Conservation (phyloP, 139 green algal genomes). For the Chlamydomonas sphaeroides region DNA sequence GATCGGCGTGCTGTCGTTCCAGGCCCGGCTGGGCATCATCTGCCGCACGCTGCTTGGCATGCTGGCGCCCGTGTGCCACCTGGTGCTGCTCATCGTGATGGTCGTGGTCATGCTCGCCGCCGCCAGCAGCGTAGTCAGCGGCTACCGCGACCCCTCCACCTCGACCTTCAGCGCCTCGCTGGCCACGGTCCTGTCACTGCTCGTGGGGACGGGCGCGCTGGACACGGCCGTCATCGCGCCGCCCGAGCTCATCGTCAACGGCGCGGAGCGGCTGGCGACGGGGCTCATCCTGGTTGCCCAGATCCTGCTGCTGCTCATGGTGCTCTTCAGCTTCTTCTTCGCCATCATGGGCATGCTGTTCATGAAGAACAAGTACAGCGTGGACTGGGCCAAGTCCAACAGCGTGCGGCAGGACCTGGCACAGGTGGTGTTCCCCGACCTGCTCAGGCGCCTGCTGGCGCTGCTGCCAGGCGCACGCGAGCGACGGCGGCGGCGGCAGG, state of each 20-base stretch:
- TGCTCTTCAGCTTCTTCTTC: conserved; percentile 55
- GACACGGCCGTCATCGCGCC: not conserved
- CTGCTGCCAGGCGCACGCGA: not conserved
- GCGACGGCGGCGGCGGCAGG: not conserved
- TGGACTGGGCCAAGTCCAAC: not conserved
- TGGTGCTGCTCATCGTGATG: conserved; percentile 38
- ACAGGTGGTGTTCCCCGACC: conserved; percentile 7
- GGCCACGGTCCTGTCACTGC: not conserved
- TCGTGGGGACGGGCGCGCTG: conserved; percentile 36
- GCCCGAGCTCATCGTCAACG: not conserved
- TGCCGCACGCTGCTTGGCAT: conserved; percentile 37
- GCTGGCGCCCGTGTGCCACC: conserved; percentile 27
- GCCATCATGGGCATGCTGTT: conserved; percentile 26
- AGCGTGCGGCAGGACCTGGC: conserved; percentile 32
- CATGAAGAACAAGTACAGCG: conserved; percentile 26
- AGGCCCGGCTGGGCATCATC: conserved; percentile 57
- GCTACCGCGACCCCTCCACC: not conserved
- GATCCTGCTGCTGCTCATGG: conserved; percentile 38
- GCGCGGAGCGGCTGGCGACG: not conserved
- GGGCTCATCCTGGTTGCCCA: not conserved
- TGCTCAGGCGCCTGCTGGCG: not conserved
- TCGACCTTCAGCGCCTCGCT: conserved; percentile 15
- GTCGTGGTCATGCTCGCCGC: conserved; percentile 36
- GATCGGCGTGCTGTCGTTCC: conserved; percentile 48
- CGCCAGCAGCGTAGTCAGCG: conserved; percentile 11